Base-by-base conservation (phyloP, 306 rosid genomes). In the Ormosia semicastrata region DNA sequence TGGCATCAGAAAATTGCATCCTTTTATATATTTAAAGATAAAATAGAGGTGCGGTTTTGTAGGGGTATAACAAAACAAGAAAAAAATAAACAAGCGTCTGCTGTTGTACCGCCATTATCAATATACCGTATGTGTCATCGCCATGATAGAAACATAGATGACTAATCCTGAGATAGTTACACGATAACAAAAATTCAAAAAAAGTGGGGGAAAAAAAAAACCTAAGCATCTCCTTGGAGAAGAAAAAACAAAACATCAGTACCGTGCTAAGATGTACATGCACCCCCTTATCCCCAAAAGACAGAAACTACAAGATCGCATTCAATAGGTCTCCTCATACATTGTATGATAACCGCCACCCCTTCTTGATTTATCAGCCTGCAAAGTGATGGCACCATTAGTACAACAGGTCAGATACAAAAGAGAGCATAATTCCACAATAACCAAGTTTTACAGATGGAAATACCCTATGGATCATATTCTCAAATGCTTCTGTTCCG, bases 331-430 rank as follows among this genome's bases (percentile, higher is more conserved):
- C 77, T 92, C 87, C 7, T 87, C 80, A 33, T 78, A 65, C 88
- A 33, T 32, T 8, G 80, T 5, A 79, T 81, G 2, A 47, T 82
- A 11, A 57, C 86, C 80, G 9, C 81, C 80, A 39, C 78, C 86
- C 32, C 84, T 67, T 44, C 81, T 86, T 50, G 96, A 83, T 82
- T 88, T 93, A 64, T 89, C 97, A 73, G 96, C 96, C 99, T 96
- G 88, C 87, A 83, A 54, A 87, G 72, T 66, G 32, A 47, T 54
- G 8, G 73, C 6, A 76, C 1, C 52, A 43, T 82, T 50, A 66
- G 81, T 66, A 41, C 34, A 40, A 46, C 24, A 71, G 10, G 41
- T 65, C 7, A 52, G 29, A 70, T 71, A 66, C 56, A 65, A 32
- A 71, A 66, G 43, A 74, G 37, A 36, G 39, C 49, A 73, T 40